These are phyloP conservation scores for Candida alai DNA, from an alignment of 805 yeast genomes.

Conservation along the genomic window DNA sequence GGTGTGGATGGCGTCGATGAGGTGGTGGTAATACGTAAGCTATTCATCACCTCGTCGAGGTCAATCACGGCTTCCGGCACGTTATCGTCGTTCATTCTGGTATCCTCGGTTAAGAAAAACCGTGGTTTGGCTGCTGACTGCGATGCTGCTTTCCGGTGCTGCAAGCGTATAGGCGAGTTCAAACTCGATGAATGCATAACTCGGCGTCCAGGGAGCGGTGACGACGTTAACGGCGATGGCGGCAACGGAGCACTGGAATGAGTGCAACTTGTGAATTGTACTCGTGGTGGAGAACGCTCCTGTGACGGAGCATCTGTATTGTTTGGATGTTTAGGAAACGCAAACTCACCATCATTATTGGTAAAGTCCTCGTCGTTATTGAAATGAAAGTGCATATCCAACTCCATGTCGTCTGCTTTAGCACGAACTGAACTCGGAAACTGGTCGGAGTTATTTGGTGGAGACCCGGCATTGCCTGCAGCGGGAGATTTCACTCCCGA, in stretches of 20 bases:
- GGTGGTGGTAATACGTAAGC: conserved; percentile 21
- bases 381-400: conserved; percentile 26
- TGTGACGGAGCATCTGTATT: conserved; percentile 11
- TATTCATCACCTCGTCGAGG: conserved; percentile 34
- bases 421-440: background rate
- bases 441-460: background rate
- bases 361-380: conserved; percentile 36
- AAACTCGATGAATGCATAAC: conserved; percentile 14
- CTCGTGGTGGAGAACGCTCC: conserved; percentile 1
- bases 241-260: too few relatives aligned
- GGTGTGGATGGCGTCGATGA: conserved; percentile 3
- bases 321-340: conserved; percentile 33
- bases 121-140: conserved; percentile 13
- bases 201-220: conserved; percentile 10
- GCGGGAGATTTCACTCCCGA: conserved; percentile 11
- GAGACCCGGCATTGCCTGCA: conserved; percentile 1
- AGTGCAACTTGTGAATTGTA: too few relatives aligned
- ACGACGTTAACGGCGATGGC: conserved; percentile 10
- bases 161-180: conserved; percentile 30
- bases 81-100: conserved; percentile 5
- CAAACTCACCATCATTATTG: conserved; percentile 17
- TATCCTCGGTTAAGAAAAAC: conserved; percentile 10
- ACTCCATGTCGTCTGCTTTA: conserved; percentile 11
- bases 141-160: conserved; percentile 4
- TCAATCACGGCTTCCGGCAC: conserved; percentile 40